Base-by-base conservation (phyloP, 768 basidiomycete species). In the Kondoa malvinella region DNA sequence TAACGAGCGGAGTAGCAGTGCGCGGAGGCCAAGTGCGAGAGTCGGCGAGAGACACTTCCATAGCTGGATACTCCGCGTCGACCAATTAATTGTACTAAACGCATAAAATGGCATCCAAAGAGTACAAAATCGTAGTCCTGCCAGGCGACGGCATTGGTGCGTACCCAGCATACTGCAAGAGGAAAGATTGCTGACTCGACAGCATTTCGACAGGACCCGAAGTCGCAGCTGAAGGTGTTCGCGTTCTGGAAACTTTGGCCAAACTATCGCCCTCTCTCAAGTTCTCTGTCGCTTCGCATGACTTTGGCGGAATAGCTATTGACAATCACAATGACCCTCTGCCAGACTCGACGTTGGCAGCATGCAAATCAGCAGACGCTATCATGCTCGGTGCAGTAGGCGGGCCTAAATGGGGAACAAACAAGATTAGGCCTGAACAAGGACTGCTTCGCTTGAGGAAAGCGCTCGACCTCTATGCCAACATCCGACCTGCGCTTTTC, bases 141-240 rank as follows among this genome's bases (percentile, higher is more conserved):
- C 86, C 87, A n/a, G 95, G 95, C 64, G 95, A 99, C 78, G 95
- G 95, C 69, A 97, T 99, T 73, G 94, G 92, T 90, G 81, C 75
- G 26, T 16, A 8, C 60, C 30, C 26, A 40, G 17, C 17, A 25
- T 32, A 62, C 32, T 50, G n/a, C 30, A 31, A 15, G 29, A 8
- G n/a, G 30, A 4, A 29, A 2, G 29, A 2, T 57, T 30, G 29
- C 66, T 56, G n/a, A 16, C 56, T 21, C 62, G 21, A 57, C 40
- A 14, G 32, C 33, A 57, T 62, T 61, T 8, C 66, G 32, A 4
- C 73, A 87, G 94, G 95, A 30, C 95, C 95, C 31, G 90, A 92
- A 74, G 92, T 99, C 32, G 82, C 90, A 30, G 82, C 78, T 2
- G 85, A 97, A 77, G 95, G 92, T 3, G 82, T 87, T 30, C 85